Conservation (phyloP, 2,329 filamentous ascomycete species). For the Arthrobotrys iridis region DNA sequence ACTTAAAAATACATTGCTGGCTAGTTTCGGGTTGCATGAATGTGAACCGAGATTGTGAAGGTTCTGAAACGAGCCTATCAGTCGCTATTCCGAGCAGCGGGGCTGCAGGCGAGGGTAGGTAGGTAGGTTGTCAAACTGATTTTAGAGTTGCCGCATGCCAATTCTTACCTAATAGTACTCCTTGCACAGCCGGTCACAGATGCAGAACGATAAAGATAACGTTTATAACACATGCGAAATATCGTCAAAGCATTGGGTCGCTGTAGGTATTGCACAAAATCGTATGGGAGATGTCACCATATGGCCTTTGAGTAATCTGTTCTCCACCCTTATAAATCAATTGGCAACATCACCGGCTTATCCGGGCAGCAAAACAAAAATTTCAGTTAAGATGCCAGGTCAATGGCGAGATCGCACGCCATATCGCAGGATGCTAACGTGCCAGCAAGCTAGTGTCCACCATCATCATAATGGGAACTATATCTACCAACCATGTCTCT, state of each 20-base stretch:
- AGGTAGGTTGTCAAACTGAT: too few species aligned
- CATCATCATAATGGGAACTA: conserved; percentile 22
- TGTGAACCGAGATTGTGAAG: background rate
- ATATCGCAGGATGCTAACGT: conserved; percentile 38
- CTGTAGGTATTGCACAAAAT: conserved; percentile 1
- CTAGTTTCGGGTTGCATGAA: too few species aligned
- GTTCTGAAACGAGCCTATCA: background rate
- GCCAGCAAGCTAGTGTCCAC: conserved; percentile 30
- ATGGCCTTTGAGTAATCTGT: background rate
- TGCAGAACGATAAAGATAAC: background rate
- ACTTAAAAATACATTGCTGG: conserved; percentile 2
- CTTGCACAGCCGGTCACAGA: conserved; percentile 10
- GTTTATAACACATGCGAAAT: conserved; percentile 7
- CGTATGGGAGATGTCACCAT: conserved; percentile 3
- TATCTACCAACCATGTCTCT: conserved; percentile 27
- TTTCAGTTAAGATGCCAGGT: background rate
- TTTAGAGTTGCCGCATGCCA: too few species aligned
- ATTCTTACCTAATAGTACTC: background rate
- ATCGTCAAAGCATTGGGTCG: background rate
- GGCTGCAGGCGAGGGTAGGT: too few species aligned
- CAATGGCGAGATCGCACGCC: conserved; percentile 52
- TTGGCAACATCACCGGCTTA: background rate
- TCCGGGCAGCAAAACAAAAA: background rate
- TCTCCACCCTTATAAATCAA: conserved; percentile 14
- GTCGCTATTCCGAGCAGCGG: background rate